Percentiles rank a stretch among this genome's conserved stretches.
Conservation (phyloP, 345 rosid genomes). For the Camelina sativa region DNA sequence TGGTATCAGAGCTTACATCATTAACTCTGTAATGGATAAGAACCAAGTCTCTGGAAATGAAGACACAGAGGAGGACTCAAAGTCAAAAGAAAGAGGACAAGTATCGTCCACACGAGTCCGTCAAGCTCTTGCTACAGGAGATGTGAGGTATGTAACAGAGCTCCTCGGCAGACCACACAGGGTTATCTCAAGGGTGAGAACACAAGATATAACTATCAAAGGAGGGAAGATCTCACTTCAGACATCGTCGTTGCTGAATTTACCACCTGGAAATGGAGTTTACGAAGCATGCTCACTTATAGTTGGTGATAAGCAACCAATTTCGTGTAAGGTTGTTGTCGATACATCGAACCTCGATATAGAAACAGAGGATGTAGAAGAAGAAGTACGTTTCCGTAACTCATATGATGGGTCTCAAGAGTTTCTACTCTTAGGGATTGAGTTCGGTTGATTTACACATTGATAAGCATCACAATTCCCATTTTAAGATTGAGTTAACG, state of each 20-base stretch:
- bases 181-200: constrained; percentile 49
- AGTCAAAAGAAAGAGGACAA: constrained; percentile 71
- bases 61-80: constrained; percentile 36
- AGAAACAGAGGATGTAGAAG: constrained; percentile 48
- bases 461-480: constrained; percentile 3
- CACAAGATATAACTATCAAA: constrained; percentile 33
- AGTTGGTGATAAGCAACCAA: constrained; percentile 39
- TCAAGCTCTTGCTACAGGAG: constrained; percentile 73
- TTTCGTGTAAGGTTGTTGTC: constrained; percentile 62
- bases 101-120: constrained; percentile 87
- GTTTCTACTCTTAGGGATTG: constrained; percentile 56
- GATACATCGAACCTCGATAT: constrained; percentile 53
- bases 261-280: constrained; percentile 69
- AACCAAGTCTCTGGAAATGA: constrained; percentile 51
- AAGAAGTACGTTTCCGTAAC: constrained; percentile 37
- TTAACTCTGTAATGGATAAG: constrained; percentile 83
- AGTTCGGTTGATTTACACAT: constrained; percentile 52
- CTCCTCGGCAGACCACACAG: constrained; percentile 82
- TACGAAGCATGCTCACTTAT: constrained; percentile 57
- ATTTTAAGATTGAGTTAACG: constrained; percentile 1
- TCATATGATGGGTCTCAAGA: constrained; percentile 42
- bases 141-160: constrained; percentile 72
- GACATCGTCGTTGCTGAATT: constrained; percentile 61
- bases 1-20: constrained; percentile 61
- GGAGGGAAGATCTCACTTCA: constrained; percentile 48